Percentiles rank a stretch among this genome's conserved stretches.
phyloP scores from a whole-genome alignment of 1,139 yeast species.

The Candida sanyaensis region DNA sequence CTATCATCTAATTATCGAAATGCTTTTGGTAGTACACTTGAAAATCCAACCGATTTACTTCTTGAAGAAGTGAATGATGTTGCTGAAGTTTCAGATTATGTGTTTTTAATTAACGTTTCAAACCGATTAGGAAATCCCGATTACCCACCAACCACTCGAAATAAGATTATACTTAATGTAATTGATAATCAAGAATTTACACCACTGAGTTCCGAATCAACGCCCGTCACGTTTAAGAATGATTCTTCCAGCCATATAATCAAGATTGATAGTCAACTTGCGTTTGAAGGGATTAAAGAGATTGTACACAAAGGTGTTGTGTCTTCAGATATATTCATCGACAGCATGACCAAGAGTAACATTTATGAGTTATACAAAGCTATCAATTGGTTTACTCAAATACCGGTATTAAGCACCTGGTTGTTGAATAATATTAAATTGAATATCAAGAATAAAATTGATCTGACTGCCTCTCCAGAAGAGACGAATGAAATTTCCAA shows the following conservation, averaged over 20 bases:
- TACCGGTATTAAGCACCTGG: slow-evolving; percentile 26
- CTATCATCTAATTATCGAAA: slow-evolving; percentile 32
- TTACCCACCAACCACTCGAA: slow-evolving; percentile 18
- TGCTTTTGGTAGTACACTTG: slow-evolving; percentile 15
- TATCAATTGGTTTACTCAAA: slow-evolving; percentile 29
- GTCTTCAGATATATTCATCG: slow-evolving; percentile 34
- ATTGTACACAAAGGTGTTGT: slow-evolving; percentile 33
- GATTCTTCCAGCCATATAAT: slow-evolving; percentile 26
- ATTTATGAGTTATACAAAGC: slow-evolving; percentile 37
- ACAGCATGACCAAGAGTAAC: slow-evolving; percentile 36
- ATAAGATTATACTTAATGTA: slow-evolving; percentile 32
- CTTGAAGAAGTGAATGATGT: slow-evolving; percentile 32
- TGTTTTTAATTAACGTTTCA: slow-evolving; percentile 34
- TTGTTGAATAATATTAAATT: slow-evolving; percentile 22
- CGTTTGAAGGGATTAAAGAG: slow-evolving; percentile 30
- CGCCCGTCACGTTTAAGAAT: slow-evolving; percentile 25
- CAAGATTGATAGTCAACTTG: slow-evolving; percentile 35
- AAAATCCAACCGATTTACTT: slow-evolving; percentile 23
- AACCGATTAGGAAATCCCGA: slow-evolving; percentile 20
- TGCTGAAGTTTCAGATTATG: slow-evolving; percentile 21
- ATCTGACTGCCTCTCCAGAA: slow-evolving; percentile 1
- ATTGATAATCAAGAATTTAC: slow-evolving; percentile 45
- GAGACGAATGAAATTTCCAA: slow-evolving; percentile 10
- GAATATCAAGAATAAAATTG: slow-evolving; percentile 9
- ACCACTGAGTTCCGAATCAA: slow-evolving; percentile 35